A percentile compares a stretch with the other conserved stretches of the same genome.
Conservation (phyloP, 2,329 filamentous ascomycete species). For the Exophiala phaeomuriformis region DNA sequence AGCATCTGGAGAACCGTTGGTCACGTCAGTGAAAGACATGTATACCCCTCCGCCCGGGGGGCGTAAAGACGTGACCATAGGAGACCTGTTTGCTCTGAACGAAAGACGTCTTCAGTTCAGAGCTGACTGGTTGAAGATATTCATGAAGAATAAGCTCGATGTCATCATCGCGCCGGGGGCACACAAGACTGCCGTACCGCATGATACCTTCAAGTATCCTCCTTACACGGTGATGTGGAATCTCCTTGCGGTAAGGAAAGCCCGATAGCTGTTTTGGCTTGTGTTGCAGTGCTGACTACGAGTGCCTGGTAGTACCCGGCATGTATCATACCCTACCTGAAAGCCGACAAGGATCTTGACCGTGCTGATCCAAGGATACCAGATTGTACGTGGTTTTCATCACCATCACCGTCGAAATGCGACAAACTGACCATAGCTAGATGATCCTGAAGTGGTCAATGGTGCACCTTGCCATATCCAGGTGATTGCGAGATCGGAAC, state of each 20-base stretch:
- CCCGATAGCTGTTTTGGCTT: background rate
- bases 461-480: conserved; percentile 29
- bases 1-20: conserved; percentile 20
- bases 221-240: conserved; percentile 51
- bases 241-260: conserved; percentile 43
- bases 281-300: conserved; percentile 2
- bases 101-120: conserved; percentile 9
- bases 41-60: conserved; percentile 17
- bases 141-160: conserved; percentile 44
- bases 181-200: conserved; percentile 54
- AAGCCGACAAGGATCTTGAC: conserved; percentile 39
- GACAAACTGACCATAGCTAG: conserved; percentile 32
- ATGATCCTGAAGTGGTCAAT: conserved; percentile 26
- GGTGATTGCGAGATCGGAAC: conserved; percentile 27
- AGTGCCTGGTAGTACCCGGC: conserved; percentile 41
- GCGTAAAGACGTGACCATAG: conserved; percentile 9
- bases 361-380: conserved; percentile 13
- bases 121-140: conserved; percentile 23
- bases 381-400: conserved; percentile 13
- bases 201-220: conserved; percentile 43
- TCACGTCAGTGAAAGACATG: conserved; percentile 18
- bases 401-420: too few relatives aligned
- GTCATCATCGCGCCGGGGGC: conserved; percentile 57
- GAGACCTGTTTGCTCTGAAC: conserved; percentile 15
- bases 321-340: conserved; percentile 43